Evolutionary conservation across 768 basidiomycete genomes (phyloP), one percentile per base, ranked within the genome.

Genomic region (Leucocoprinus sp.): DNA sequence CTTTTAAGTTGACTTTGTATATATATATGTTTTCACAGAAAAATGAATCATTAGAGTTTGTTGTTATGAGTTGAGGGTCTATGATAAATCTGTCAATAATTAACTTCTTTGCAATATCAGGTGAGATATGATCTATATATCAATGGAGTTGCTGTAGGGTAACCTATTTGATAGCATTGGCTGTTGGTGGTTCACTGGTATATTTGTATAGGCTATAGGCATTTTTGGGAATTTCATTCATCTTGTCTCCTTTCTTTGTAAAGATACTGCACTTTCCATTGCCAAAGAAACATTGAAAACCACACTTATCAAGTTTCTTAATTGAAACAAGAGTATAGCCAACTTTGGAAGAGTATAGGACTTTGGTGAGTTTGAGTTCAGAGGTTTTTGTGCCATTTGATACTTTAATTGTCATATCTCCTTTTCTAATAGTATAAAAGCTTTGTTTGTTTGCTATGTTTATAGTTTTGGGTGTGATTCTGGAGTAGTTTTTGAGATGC

Each of bases 1-100:
- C 45, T 66, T 64, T 0, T 58, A 43, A 0, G 55, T 70, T 0
- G 60, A 57, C 50, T 74, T 76, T 0, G 62, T 19, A 35, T 24
- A 24, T 4, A 26, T 6, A 29, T 23, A 45, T n/a, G 36, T 37
- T 21, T 6, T n/a, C 37, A 45, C 37, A 51, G 21, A 38, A 38
- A 7, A 57, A 56, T 43, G 45, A 6, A 42, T 26, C 36, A 37
- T 28, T 48, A 35, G 1, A 58, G 52, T n/a, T 26, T 52, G 57
- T 8, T 58, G 52, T 26, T 52, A 53, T 8, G 52, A 37, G n/a
- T 47, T 50, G 50, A 66, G 67, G 5, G 53, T 64, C 29, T 60
- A 55, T 17, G 60, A 42, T 69, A 68, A 0, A 57, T 53, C 24
- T 14, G 12, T 44, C 33, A 14, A 5, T 64, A 54, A 50, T 66